Conservation (phyloP, 2,329 filamentous ascomycete genomes). For the Cercospora sp. region DNA sequence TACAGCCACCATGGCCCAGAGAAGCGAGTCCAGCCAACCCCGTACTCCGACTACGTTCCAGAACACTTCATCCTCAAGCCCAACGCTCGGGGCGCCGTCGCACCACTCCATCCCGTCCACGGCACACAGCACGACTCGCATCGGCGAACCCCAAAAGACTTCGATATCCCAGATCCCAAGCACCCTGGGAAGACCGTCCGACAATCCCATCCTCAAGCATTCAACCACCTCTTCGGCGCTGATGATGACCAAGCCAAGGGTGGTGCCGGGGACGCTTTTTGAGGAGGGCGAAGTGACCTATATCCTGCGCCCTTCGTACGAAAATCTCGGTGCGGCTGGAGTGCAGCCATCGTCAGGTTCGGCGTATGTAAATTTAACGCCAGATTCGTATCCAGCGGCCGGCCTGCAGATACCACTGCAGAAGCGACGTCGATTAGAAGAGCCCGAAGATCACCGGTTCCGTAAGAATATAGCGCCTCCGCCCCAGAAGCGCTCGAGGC, state of each 20-base stretch:
- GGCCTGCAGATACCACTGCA: not conserved
- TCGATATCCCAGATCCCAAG: conserved; percentile 20
- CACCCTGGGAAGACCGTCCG: conserved; percentile 20
- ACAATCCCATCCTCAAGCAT: conserved; percentile 14
- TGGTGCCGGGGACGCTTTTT: not conserved
- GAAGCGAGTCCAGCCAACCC: conserved; percentile 13
- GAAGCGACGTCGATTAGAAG: not conserved
- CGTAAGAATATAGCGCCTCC: not conserved
- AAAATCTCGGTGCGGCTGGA: not conserved
- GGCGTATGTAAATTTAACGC: not conserved
- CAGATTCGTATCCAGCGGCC: not conserved
- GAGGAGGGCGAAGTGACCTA: too few relatives aligned
- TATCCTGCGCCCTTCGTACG: too few relatives aligned
- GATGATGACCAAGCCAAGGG: conserved; percentile 19
- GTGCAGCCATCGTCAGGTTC: not conserved
- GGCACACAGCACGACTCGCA: conserved; percentile 17
- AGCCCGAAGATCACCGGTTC: not conserved
- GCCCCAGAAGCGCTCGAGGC: conserved; percentile 5
- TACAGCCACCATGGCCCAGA: not conserved
- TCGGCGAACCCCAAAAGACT: conserved; percentile 22
- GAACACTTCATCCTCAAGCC: conserved; percentile 17
- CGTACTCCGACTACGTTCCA: conserved; percentile 17
- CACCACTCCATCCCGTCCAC: conserved; percentile 21
- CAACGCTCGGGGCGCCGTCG: not conserved
- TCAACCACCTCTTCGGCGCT: conserved; percentile 26